These are phyloP conservation scores for Hemisphaericaspora xylofermentans DNA, from an alignment of 1,139 yeast genomes.

Conservation along the genomic window DNA sequence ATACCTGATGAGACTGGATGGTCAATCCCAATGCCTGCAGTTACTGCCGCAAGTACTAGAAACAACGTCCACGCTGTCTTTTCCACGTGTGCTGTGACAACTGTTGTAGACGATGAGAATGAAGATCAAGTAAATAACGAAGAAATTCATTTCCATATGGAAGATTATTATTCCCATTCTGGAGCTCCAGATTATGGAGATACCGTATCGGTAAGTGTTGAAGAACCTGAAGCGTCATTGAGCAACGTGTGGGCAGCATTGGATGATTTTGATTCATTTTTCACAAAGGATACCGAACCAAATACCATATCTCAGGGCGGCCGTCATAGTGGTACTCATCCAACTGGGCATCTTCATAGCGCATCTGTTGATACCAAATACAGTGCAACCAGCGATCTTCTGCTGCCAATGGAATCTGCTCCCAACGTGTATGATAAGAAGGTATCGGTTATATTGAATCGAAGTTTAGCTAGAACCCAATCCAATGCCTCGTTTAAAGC, in stretches of 20 bases:
- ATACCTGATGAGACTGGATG: constrained; percentile 97
- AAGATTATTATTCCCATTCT: constrained; percentile 56
- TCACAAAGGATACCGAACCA: constrained; percentile 62
- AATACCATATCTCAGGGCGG: constrained; percentile 12
- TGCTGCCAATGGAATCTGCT: constrained; percentile 62
- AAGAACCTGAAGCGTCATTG: constrained; percentile 71
- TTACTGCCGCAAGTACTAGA: constrained; percentile 82
- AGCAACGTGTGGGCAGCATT: constrained; percentile 97
- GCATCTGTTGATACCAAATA: constrained; percentile 51
- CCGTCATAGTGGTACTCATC: neutral
- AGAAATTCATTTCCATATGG: constrained; percentile 61
- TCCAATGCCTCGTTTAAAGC: constrained; percentile 77
- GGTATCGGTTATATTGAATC: constrained; percentile 70
- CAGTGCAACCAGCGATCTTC: constrained; percentile 35
- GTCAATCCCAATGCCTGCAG: constrained; percentile 95
- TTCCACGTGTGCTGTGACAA: constrained; percentile 63
- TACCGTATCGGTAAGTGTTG: constrained; percentile 42
- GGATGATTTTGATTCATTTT: constrained; percentile 89
- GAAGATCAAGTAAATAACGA: constrained; percentile 32
- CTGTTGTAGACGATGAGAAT: constrained; percentile 28
- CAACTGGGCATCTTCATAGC: constrained; percentile 38
- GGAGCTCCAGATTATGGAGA: constrained; percentile 33
- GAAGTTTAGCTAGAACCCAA: constrained; percentile 73
- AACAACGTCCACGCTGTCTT: constrained; percentile 95
- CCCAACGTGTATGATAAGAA: constrained; percentile 80